Percentiles rank a stretch among this genome's conserved stretches.
Evolutionary conservation across 768 basidiomycete genomes (phyloP).

Genomic region (Rubroboletus pulcherrimus): DNA sequence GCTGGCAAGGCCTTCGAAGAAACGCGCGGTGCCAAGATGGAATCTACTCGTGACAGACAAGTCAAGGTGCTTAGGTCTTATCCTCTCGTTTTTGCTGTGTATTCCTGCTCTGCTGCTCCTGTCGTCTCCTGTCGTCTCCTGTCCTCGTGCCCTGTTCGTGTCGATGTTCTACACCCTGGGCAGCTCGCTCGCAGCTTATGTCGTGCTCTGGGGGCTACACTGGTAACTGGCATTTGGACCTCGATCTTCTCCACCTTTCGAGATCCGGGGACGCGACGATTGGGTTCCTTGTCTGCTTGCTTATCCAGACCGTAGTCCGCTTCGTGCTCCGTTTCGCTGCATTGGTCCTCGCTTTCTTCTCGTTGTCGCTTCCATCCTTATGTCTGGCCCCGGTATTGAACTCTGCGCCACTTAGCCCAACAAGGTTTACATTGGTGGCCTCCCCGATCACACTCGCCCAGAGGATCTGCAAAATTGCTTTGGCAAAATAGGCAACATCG

Average conservation of each 20-base stretch:
- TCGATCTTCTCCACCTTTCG: slow-evolving; percentile 26
- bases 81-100: slow-evolving; percentile 35
- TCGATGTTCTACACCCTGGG: slow-evolving; percentile 19
- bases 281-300: slow-evolving; percentile 35
- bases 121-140: slow-evolving; percentile 19
- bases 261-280: slow-evolving; percentile 25
- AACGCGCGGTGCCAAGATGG: slow-evolving; percentile 42
- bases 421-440: slow-evolving; percentile 89
- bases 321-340: slow-evolving; percentile 27
- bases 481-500: slow-evolving; percentile 75
- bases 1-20: slow-evolving; percentile 36
- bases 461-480: slow-evolving; percentile 86
- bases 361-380: slow-evolving; percentile 43
- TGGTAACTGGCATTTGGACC: slow-evolving; percentile 23
- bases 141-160: slow-evolving; percentile 14
- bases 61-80: slow-evolving; percentile 84
- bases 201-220: slow-evolving; percentile 18
- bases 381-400: slow-evolving; percentile 59
- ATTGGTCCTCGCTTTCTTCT: slow-evolving; percentile 42
- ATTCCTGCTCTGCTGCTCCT: slow-evolving; percentile 21
- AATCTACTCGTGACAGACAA: slow-evolving; percentile 65
- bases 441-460: slow-evolving; percentile 81
- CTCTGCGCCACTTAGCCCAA: slow-evolving; percentile 78
- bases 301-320: slow-evolving; percentile 34
- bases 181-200: slow-evolving; percentile 14